Conservation (phyloP, 371 early-diverging fungal genomes). For the Saksenaea vasiformis region DNA sequence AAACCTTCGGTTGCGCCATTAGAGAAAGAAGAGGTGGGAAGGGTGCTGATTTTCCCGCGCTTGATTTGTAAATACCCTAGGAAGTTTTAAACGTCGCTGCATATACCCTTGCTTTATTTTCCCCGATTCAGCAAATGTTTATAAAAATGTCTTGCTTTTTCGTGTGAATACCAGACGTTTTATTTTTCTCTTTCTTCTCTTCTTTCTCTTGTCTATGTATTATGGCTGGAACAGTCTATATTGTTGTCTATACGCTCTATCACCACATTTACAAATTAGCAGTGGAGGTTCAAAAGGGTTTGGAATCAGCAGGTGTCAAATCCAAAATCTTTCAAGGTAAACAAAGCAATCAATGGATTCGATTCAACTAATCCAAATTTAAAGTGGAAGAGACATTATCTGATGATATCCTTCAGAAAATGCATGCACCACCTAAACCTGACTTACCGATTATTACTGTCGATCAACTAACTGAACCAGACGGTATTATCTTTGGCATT, state of each 20-base stretch:
- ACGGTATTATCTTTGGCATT: constrained; percentile 82
- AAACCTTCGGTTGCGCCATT: constrained; percentile 44
- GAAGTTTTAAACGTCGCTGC: constrained; percentile 2
- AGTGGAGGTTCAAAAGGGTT: constrained; percentile 64
- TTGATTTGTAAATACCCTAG: constrained; percentile 2
- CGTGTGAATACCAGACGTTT: not conserved
- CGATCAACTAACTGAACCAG: constrained; percentile 65
- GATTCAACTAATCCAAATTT: not conserved
- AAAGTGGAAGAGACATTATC: constrained; percentile 66
- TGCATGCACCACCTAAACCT: constrained; percentile 69
- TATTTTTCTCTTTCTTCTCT: constrained; percentile 8
- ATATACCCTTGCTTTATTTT: not conserved
- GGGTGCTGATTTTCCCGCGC: not conserved
- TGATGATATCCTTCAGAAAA: constrained; percentile 66
- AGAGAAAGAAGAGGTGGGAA: constrained; percentile 4
- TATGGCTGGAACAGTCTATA: constrained; percentile 50
- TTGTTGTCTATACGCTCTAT: constrained; percentile 73
- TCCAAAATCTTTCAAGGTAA: constrained; percentile 67
- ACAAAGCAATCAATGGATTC: not conserved
- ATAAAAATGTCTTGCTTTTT: constrained; percentile 4
- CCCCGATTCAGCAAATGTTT: constrained; percentile 4
- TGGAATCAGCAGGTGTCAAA: constrained; percentile 58
- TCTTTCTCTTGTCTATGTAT: not conserved
- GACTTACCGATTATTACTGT: constrained; percentile 65
- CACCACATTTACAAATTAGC: constrained; percentile 78